Base-by-base conservation (phyloP, 2,329 filamentous ascomycete genomes). In the Ophiocordyceps polyrhachis-furcata region DNA sequence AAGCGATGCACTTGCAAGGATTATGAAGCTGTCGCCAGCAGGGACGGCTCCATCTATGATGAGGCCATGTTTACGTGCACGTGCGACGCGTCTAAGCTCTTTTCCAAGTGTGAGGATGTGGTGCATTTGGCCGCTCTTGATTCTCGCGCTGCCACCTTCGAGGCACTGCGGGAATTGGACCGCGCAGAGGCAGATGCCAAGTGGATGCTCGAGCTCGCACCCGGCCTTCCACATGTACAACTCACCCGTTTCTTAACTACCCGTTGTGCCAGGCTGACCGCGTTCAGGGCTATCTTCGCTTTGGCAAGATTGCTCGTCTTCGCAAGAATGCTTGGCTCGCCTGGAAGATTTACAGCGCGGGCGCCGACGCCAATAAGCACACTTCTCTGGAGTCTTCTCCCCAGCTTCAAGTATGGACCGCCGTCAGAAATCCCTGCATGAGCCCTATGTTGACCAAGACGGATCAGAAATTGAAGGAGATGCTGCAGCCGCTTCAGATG, bases 161-260 rank as follows among this genome's bases (percentile, higher is more conserved):
- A 66, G 46, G 58, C 57, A 20, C 51, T 66, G 35, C 51, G 54
- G 8, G 58, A 64, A 45, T 52, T 66, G 2, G 58, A 56, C 5
- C 58, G 60, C 21, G 65, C 65, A 14, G 56, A 53, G 47, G 56
- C 49, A 31, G 64, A 67, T 45, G 64, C 65, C 9, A 60, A 63
- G 50, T 67, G 64, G 62, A 58, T 67, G 20, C 48, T 67, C 17
- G 62, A 66, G 45, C 55, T 67, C 40, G 61, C 64, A 6, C 65
- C 65, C 20, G 54, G 57, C 32, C 51, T 60, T 2, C 57, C 64
- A 15, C 62, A 67, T 50, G 64, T 66, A 38, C n/a, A 28, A 11
- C 52, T 35, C 58, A 9, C 6, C 4, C 35, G 19, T 12, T 41
- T 5, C 21, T 20, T n/a, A 5, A n/a, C 9, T 3, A 23, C 6